Base-by-base conservation (phyloP, 2,329 filamentous ascomycete species). In the Colletotrichum sp. region DNA sequence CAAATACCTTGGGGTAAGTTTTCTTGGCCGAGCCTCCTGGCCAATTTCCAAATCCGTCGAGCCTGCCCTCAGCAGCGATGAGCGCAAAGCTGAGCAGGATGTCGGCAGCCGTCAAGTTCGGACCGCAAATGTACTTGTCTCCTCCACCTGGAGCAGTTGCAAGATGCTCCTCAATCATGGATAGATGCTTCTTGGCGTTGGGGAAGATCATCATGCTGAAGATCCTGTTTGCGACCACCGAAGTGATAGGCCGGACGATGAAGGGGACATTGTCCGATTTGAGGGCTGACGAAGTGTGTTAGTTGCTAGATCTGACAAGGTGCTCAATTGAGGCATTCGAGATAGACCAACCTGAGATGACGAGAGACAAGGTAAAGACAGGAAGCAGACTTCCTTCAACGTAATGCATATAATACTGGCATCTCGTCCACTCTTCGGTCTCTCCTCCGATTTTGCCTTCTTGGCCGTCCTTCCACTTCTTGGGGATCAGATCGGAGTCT, bases 371-470 rank as follows among this genome's bases (percentile, higher is more conserved):
- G 1, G 96, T 84, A 77, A 97, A 83, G 64, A 92, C 87, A 1
- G 92, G 90, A 93, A 98, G 97, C 77, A 98, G 85, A 76, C 91
- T 95, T 13, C 96, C 96, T 85, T 98, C 96, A 7, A 92, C 89
- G 84, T 96, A 98, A 83, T 98, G 94, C 88, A 98, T 91, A 79
- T 92, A 92, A 82, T 95, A 94, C 81, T 89, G 87, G 82, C 89
- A 92, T 66, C 91, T 87, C 83, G 92, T 82, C 87, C 88, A 92
- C 75, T 86, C 87, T 80, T 92, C 89, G 34, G 90, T 92, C 86
- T 93, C 91, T 28, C 91, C 91, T 18, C 90, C 89, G 13, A 91
- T 77, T 79, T 89, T 87, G 68, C 88, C 87, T 81, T 93, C 90
- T 80, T 88, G 86, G n/a, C 91, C 91, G 2, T 89, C 88, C 80